Conservation (phyloP, 306 rosid species). For the Adenanthera pavonina region DNA sequence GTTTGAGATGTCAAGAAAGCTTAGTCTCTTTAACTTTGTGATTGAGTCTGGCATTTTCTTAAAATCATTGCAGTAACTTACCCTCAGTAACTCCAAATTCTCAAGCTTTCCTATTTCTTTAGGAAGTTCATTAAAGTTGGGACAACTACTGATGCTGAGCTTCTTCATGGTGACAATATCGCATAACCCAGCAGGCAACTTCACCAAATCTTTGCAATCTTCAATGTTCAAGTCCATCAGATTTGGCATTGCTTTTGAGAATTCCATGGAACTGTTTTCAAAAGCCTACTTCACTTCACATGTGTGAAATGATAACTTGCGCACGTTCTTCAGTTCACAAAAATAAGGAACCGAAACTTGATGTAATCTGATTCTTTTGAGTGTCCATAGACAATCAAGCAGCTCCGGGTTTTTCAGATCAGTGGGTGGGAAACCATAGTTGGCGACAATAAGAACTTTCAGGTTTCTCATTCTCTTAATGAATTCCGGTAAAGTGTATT, state of each 20-base stretch:
- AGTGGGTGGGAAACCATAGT: slow-evolving; percentile 29
- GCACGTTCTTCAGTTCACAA: slow-evolving; percentile 22
- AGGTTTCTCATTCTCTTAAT: background rate
- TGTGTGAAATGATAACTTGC: slow-evolving; percentile 47
- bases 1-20: background rate
- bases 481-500: background rate
- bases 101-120: background rate
- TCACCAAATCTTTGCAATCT: background rate
- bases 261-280: background rate
- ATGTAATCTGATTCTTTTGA: slow-evolving; percentile 48
- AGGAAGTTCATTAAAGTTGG: background rate
- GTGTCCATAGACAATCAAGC: slow-evolving; percentile 1
- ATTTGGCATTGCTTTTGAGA: slow-evolving; percentile 6
- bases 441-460: slow-evolving; percentile 37
- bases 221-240: background rate
- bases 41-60: background rate
- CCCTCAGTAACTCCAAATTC: background rate
- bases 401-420: slow-evolving; percentile 24
- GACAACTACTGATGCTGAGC: background rate
- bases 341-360: slow-evolving; percentile 36
- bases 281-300: slow-evolving; percentile 46
- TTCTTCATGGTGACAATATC: background rate
- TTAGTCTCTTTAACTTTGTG: background rate
- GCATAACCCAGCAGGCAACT: background rate
- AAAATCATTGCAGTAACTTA: background rate